These are phyloP conservation scores for Sporothrix phasma DNA, from an alignment of 2,329 filamentous ascomycete genomes.

Conservation along the genomic window DNA sequence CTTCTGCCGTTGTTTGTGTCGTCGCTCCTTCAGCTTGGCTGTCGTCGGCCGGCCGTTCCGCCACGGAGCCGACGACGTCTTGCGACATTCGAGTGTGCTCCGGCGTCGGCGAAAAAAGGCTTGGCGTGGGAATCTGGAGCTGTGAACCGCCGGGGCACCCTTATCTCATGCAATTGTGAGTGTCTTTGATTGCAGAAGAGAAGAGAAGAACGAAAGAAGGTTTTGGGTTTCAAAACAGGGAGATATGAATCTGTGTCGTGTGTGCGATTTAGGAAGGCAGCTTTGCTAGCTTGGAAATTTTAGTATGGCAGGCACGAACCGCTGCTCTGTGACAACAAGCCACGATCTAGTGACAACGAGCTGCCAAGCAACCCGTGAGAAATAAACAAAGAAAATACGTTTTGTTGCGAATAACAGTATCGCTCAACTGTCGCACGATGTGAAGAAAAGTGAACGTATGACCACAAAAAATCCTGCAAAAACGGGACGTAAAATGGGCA, in stretches of 20 bases:
- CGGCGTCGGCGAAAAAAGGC: background rate
- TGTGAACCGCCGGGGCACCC: background rate
- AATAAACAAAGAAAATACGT: too few relatives aligned
- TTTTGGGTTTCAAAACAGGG: background rate
- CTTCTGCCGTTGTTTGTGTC: background rate
- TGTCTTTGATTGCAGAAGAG: too few relatives aligned
- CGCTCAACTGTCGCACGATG: background rate
- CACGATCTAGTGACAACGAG: background rate
- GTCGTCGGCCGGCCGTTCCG: background rate
- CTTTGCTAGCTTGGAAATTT: conserved; percentile 3
- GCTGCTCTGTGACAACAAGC: background rate
- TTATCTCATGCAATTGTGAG: background rate
- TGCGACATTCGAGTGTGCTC: background rate
- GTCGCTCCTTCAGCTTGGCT: background rate
- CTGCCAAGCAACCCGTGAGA: background rate
- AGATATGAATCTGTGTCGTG: background rate
- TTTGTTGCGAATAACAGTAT: background rate
- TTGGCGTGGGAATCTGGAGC: background rate
- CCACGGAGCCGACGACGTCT: background rate
- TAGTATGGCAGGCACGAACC: background rate
- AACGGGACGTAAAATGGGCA: background rate
- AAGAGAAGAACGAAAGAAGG: background rate
- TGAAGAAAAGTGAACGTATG: background rate
- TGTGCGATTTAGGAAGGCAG: background rate
- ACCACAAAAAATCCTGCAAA: background rate